Evolutionary conservation across 495 filamentous ascomycete genomes (phyloP).

Genomic region (Neurospora sp.): DNA sequence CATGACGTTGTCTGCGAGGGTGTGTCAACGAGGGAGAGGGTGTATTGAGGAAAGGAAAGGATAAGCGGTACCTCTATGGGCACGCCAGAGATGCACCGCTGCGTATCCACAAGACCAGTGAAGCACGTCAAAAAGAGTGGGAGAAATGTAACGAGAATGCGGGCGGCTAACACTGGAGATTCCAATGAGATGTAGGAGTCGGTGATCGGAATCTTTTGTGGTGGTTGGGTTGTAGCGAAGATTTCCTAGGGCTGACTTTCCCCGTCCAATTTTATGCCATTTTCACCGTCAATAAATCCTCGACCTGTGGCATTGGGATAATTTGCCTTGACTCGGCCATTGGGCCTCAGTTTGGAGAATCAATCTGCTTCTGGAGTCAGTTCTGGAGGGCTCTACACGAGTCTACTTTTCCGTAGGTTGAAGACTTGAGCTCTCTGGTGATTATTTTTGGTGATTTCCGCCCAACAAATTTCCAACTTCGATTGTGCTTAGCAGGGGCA

Average conservation of each 20-base stretch:
- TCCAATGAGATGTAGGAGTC: neutral
- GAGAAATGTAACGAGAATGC: neutral
- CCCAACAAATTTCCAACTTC: neutral
- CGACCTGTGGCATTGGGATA: neutral
- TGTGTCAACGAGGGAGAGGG: slow-evolving; percentile 7
- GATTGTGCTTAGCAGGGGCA: neutral
- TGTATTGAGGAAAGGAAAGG: slow-evolving; percentile 7
- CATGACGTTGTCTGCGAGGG: slow-evolving; percentile 14
- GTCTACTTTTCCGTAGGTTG: neutral
- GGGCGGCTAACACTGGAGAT: neutral
- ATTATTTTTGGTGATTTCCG: neutral
- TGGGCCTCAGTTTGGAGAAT: neutral
- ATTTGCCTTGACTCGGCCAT: neutral
- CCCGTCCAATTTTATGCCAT: neutral
- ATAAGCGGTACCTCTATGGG: neutral
- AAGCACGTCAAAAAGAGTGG: neutral
- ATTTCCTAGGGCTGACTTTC: neutral
- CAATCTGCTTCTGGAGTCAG: neutral
- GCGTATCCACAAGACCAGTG: neutral
- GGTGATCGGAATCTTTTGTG: neutral
- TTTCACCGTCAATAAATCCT: neutral
- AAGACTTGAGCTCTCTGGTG: neutral
- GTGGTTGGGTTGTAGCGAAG: neutral
- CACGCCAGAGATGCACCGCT: neutral
- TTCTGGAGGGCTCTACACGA: neutral